These are phyloP conservation scores for Ceratocystis ficicola DNA, from an alignment of 2,329 filamentous ascomycete species.

Conservation along the genomic window DNA sequence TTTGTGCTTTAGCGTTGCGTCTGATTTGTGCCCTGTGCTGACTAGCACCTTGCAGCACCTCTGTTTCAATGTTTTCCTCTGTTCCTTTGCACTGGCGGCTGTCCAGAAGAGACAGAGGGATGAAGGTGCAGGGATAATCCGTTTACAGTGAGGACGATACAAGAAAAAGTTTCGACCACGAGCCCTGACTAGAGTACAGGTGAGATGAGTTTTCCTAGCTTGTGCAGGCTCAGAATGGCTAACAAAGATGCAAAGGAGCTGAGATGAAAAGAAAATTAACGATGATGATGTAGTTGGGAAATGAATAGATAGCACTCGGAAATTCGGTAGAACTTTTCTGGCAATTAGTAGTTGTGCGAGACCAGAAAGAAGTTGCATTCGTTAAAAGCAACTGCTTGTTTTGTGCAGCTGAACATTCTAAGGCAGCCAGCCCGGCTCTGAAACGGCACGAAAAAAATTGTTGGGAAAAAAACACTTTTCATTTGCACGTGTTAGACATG, in stretches of 20 bases:
- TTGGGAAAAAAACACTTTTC: conserved; percentile 19
- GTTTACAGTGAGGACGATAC: neutral
- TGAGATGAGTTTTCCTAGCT: neutral
- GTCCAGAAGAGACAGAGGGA: neutral
- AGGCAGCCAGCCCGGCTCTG: neutral
- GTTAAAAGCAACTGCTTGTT: neutral
- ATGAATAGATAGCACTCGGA: neutral
- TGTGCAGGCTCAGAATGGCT: neutral
- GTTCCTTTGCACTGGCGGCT: neutral
- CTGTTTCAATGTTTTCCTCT: neutral
- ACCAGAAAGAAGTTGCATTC: neutral
- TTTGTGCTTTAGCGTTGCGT: conserved; percentile 9
- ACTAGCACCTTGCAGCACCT: neutral
- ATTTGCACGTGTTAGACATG: conserved; percentile 21
- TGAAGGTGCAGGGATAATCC: neutral
- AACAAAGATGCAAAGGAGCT: neutral
- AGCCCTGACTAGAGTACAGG: neutral
- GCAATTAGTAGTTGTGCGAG: neutral
- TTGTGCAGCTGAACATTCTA: neutral
- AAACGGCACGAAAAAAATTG: conserved; percentile 18
- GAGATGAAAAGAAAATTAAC: neutral
- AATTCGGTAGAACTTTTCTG: neutral
- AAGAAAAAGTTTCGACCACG: conserved; percentile 2
- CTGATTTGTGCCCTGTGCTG: conserved; percentile 8
- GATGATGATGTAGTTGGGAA: neutral